Percentiles rank a stretch among this genome's conserved stretches.
Conservation (phyloP, 768 basidiomycete species). For the Mycena chlorophos region DNA sequence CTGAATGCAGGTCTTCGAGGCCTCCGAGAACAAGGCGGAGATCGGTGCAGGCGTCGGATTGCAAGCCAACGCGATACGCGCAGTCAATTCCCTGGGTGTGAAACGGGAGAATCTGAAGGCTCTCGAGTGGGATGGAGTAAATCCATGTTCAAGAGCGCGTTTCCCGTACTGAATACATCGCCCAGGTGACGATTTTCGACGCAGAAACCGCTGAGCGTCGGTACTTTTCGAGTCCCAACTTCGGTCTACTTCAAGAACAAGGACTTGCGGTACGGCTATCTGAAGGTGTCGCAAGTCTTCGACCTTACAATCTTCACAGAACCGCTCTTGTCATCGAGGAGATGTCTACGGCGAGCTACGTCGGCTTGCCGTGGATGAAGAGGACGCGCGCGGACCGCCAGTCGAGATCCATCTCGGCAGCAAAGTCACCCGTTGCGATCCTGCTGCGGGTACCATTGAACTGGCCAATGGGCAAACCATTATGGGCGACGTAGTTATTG, state of each 20-base stretch:
- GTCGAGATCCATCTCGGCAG: not conserved
- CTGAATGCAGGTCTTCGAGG: slow-evolving; percentile 10
- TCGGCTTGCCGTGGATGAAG: not conserved
- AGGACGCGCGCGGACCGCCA: not conserved
- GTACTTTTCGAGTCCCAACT: not conserved
- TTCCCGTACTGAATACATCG: not conserved
- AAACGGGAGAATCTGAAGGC: slow-evolving; percentile 6
- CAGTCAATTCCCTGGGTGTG: slow-evolving; percentile 1
- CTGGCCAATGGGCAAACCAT: slow-evolving; percentile 37
- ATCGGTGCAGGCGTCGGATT: slow-evolving; percentile 10
- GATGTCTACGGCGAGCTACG: not conserved
- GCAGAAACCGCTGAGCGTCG: not conserved
- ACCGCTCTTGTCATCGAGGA: not conserved
- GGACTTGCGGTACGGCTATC: not conserved
- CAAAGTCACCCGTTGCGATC: slow-evolving; percentile 3
- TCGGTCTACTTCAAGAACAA: not conserved
- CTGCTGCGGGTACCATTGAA: slow-evolving; percentile 33
- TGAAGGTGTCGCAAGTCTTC: not conserved
- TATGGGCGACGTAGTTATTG: slow-evolving; percentile 34
- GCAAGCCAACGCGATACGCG: slow-evolving; percentile 8
- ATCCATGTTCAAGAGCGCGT: not conserved
- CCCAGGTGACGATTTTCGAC: not conserved
- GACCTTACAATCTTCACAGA: not conserved
- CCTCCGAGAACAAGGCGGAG: slow-evolving; percentile 2
- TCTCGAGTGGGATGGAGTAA: slow-evolving; percentile 9